A percentile compares a stretch with the other conserved stretches of the same genome.
These are phyloP conservation scores for Exophiala sp. DNA, from an alignment of 2,329 filamentous ascomycete genomes.

Conservation along the genomic window DNA sequence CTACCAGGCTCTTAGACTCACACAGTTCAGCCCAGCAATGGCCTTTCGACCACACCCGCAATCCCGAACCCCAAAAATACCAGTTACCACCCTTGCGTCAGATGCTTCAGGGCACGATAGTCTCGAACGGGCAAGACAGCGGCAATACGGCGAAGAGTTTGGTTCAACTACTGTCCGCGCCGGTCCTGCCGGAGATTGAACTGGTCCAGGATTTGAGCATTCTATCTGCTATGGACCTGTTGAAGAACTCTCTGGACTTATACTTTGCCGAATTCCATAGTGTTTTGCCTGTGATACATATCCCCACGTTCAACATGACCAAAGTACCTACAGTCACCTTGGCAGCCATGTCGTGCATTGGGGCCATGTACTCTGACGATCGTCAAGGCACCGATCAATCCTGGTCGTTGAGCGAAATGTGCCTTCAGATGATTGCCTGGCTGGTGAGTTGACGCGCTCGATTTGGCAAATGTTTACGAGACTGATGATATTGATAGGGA, in stretches of 20 bases:
- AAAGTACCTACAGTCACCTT: constrained; percentile 19
- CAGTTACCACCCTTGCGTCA: constrained; percentile 19
- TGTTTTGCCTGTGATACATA: constrained; percentile 20
- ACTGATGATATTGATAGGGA: constrained; percentile 6
- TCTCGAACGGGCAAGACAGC: constrained; percentile 9
- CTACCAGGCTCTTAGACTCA: constrained; percentile 4
- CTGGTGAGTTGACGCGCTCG: constrained; percentile 7
- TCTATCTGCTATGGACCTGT: constrained; percentile 16
- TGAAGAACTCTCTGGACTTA: constrained; percentile 20
- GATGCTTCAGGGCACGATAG: constrained; percentile 20
- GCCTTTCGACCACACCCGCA: constrained; percentile 23
- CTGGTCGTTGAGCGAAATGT: constrained; percentile 20
- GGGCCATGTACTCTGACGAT: constrained; percentile 22
- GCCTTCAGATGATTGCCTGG: constrained; percentile 21
- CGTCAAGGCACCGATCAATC: constrained; percentile 20
- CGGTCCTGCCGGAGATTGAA: constrained; percentile 15
- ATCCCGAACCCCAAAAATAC: constrained; percentile 15
- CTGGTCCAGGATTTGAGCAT: constrained; percentile 13
- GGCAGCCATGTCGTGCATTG: constrained; percentile 23
- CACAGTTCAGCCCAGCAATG: constrained; percentile 15
- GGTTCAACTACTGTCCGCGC: constrained; percentile 15
- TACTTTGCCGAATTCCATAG: constrained; percentile 20
- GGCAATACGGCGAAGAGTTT: constrained; percentile 13
- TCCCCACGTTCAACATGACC: constrained; percentile 18
- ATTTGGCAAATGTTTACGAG: not conserved